Conservation (phyloP, 2,329 filamentous ascomycete genomes). For the Pezizomycotina sp. region DNA sequence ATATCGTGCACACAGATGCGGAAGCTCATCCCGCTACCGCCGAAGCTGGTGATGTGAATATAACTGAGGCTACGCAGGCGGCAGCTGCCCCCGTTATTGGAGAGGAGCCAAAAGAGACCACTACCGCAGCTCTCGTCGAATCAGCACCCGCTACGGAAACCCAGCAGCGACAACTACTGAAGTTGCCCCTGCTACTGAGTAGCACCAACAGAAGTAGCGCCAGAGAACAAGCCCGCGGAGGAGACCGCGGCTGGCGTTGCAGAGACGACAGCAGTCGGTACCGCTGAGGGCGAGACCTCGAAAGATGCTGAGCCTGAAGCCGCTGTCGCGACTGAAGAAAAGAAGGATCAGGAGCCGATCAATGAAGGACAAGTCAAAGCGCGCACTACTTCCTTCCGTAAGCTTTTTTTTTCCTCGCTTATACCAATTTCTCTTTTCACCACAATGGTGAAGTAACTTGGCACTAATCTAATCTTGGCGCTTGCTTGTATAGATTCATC, state of each 20-base stretch:
- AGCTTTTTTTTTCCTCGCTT: background rate
- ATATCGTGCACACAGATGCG: background rate
- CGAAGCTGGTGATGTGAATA: conserved; percentile 27
- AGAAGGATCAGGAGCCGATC: conserved; percentile 24
- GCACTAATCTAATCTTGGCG: conserved; percentile 9
- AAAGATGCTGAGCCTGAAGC: conserved; percentile 33
- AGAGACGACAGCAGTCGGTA: conserved; percentile 4
- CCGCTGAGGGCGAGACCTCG: conserved; percentile 15
- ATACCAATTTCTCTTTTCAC: background rate
- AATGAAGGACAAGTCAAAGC: conserved; percentile 27
- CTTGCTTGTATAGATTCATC: conserved; percentile 55
- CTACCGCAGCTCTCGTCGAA: conserved; percentile 19
- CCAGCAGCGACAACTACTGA: conserved; percentile 21
- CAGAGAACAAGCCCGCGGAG: conserved; percentile 6
- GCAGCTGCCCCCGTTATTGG: conserved; percentile 18
- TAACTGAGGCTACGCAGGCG: conserved; percentile 28
- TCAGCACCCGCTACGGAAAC: conserved; percentile 9
- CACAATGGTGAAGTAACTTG: background rate
- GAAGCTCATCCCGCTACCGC: conserved; percentile 26
- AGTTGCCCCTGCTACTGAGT: no score
- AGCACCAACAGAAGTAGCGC: conserved; percentile 10
- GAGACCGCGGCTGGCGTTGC: conserved; percentile 25
- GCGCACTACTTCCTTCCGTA: conserved; percentile 5
- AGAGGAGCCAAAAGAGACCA: conserved; percentile 19
- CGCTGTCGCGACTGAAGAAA: conserved; percentile 29